Evolutionary conservation across 1,284 basidiomycete species (phyloP).

Genomic region (Peniophora sp.): DNA sequence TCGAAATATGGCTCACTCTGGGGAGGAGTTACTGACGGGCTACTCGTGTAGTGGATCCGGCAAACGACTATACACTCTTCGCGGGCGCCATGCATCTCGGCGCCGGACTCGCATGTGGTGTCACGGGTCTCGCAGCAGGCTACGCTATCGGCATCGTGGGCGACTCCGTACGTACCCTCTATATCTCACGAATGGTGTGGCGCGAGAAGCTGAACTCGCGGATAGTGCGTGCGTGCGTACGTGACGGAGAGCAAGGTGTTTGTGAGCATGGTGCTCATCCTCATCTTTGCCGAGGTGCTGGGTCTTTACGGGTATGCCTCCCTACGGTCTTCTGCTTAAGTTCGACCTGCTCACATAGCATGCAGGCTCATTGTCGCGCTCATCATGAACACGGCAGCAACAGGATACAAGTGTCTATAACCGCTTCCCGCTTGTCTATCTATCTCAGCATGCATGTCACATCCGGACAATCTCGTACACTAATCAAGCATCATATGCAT

Average conservation of each 20-base stretch:
- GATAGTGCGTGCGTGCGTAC: conserved; percentile 64
- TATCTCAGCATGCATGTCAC: too few relatives aligned
- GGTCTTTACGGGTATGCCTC: conserved; percentile 75
- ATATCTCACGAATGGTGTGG: not conserved
- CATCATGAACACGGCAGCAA: conserved; percentile 7
- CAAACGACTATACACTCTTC: conserved; percentile 64
- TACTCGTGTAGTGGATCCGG: conserved; percentile 45
- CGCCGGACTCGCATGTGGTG: conserved; percentile 87
- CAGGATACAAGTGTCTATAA: conserved; percentile 3
- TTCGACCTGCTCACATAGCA: conserved; percentile 2
- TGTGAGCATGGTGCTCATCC: conserved; percentile 83
- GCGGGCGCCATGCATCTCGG: conserved; percentile 92
- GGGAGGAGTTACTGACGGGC: not conserved
- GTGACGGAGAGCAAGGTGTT: conserved; percentile 87
- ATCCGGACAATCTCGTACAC: too few relatives aligned
- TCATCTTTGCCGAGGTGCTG: conserved; percentile 93
- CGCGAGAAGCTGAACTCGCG: not conserved
- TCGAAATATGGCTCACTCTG: not conserved
- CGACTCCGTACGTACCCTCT: conserved; percentile 66
- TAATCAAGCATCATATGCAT: too few relatives aligned
- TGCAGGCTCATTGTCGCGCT: conserved; percentile 68
- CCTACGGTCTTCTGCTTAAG: not conserved
- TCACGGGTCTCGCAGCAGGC: conserved; percentile 93
- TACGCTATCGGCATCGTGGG: conserved; percentile 97
- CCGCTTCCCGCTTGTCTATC: too few relatives aligned